Percentiles rank a stretch among this genome's conserved stretches.
Conservation (phyloP, 345 rosid species). For the Melaleuca alternifolia region DNA sequence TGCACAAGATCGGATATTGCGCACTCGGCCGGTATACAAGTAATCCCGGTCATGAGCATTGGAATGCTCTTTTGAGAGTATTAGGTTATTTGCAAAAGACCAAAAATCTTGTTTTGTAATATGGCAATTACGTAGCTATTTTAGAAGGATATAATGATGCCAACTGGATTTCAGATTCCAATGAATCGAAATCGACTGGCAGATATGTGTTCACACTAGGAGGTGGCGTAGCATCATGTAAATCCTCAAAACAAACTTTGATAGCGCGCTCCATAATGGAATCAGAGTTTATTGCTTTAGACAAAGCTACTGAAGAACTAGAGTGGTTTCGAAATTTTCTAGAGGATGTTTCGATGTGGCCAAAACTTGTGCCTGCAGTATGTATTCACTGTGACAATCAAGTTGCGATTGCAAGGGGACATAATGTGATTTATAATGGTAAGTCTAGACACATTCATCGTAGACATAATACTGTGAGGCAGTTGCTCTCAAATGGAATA, state of each 20-base stretch:
- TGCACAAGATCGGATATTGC: too few species aligned
- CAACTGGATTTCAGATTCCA: background rate
- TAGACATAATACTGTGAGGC: background rate
- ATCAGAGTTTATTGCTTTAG: background rate
- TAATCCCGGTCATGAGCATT: too few species aligned
- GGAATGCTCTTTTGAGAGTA: too few species aligned
- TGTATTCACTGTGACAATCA: background rate
- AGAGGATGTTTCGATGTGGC: background rate
- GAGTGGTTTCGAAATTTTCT: background rate
- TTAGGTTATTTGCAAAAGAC: too few species aligned
- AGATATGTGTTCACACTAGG: background rate
- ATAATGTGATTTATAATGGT: background rate
- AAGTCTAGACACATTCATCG: background rate
- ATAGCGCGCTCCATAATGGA: background rate
- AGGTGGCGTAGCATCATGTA: background rate
- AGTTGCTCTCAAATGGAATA: background rate
- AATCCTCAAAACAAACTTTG: background rate
- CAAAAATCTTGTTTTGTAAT: too few species aligned
- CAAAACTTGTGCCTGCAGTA: background rate
- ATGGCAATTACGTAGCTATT: too few species aligned
- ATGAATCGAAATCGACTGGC: background rate
- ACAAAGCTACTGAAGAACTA: background rate
- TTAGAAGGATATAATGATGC: background rate
- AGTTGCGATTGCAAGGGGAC: background rate
- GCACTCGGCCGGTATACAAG: too few species aligned